Evolutionary conservation across 768 basidiomycete species (phyloP).

Genomic region (Russula vinacea): DNA sequence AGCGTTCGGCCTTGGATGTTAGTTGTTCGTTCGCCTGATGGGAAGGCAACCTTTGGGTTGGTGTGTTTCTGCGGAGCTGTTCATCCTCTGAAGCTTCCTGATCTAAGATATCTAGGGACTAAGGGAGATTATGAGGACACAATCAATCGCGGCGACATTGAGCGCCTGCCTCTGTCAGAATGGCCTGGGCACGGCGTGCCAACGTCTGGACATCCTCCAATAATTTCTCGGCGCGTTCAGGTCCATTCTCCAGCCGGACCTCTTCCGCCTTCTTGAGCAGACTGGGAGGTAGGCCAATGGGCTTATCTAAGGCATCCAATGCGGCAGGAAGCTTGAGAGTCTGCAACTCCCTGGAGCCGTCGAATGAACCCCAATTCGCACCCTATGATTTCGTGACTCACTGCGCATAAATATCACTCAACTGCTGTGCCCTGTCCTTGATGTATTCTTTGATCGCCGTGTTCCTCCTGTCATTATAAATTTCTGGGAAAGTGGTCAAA

Average conservation of each 20-base stretch:
- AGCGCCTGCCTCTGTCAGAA: conserved; percentile 68
- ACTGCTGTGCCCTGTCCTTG: conserved; percentile 52
- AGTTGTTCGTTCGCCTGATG: conserved; percentile 76
- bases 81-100: conserved; percentile 86
- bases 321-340: conserved; percentile 78
- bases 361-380: not conserved
- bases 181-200: conserved; percentile 53
- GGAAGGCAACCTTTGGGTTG: conserved; percentile 59
- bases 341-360: conserved; percentile 53
- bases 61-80: conserved; percentile 51
- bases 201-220: conserved; percentile 72
- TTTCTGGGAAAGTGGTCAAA: conserved; percentile 45
- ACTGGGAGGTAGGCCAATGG: conserved; percentile 85
- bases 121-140: conserved; percentile 7
- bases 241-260: conserved; percentile 75
- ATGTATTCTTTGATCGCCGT: conserved; percentile 69
- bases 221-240: conserved; percentile 62
- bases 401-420: conserved; percentile 62
- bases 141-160: conserved; percentile 2
- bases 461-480: conserved; percentile 81
- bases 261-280: conserved; percentile 82
- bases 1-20: conserved; percentile 65
- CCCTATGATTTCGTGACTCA: conserved; percentile 33
- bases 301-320: conserved; percentile 82
- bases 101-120: conserved; percentile 91